phyloP scores from a whole-genome alignment of 108 stramenopile genomes.

The Nannochloropsis gaditana region DNA sequence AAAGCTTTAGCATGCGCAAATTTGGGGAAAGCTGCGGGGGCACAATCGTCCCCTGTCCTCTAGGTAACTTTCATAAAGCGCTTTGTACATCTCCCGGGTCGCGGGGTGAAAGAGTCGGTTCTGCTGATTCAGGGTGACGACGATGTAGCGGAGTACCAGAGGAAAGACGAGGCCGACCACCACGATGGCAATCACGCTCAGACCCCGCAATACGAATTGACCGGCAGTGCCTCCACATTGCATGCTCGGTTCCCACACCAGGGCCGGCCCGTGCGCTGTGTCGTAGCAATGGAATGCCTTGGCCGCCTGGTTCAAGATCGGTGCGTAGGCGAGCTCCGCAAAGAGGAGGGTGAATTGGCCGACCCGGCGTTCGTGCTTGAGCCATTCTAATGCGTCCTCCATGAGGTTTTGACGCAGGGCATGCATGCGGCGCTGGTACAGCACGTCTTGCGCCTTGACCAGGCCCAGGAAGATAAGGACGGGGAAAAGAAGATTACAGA shows the following conservation, averaged over 20 bases:
- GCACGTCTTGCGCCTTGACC: not conserved
- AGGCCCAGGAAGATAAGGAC: not conserved
- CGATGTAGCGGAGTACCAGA: not conserved
- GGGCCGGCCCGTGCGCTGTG: not conserved
- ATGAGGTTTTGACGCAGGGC: not conserved
- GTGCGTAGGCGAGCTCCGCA: not conserved
- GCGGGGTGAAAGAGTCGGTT: not conserved
- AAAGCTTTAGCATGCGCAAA: too few relatives aligned
- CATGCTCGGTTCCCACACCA: conserved; percentile 3
- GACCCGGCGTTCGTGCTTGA: not conserved
- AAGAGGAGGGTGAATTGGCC: not conserved
- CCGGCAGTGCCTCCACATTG: not conserved
- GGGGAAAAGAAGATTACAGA: not conserved
- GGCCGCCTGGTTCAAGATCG: not conserved
- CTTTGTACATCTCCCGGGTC: not conserved
- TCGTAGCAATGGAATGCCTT: conserved; percentile 4
- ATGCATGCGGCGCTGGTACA: not conserved
- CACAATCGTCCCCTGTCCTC: too few relatives aligned
- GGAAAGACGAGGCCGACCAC: not conserved
- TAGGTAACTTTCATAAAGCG: not conserved
- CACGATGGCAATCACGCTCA: conserved; percentile 10
- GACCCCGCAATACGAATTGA: conserved; percentile 1
- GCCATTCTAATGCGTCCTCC: not conserved
- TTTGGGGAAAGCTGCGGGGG: too few relatives aligned
- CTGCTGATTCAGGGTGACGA: not conserved